Conservation (phyloP, 2,329 filamentous ascomycete species). For the Clarireedia monteithiana region DNA sequence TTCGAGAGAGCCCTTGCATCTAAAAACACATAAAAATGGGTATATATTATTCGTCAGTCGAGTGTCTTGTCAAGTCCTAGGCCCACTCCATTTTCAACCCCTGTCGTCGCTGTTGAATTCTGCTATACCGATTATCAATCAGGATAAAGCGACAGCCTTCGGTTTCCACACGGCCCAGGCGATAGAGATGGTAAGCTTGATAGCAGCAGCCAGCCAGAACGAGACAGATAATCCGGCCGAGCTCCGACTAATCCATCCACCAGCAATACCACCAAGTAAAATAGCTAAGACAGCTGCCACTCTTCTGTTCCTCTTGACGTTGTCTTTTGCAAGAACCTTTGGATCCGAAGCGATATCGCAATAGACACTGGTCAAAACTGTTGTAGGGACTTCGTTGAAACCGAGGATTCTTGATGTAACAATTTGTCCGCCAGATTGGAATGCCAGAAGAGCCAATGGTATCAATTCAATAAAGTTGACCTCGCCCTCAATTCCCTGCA, state of each 20-base stretch:
- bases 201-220: conserved; percentile 34
- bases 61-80: too few relatives aligned
- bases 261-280: conserved; percentile 45
- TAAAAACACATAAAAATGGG: too few relatives aligned
- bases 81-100: too few relatives aligned
- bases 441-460: conserved; percentile 43
- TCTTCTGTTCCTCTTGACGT: conserved; percentile 46
- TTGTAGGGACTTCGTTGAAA: conserved; percentile 65
- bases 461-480: conserved; percentile 37
- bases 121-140: not conserved
- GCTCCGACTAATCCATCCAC: conserved; percentile 47
- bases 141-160: conserved; percentile 9
- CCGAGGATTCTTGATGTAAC: conserved; percentile 64
- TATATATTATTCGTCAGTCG: too few relatives aligned
- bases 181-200: conserved; percentile 49
- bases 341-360: conserved; percentile 70
- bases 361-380: conserved; percentile 75
- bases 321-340: conserved; percentile 37
- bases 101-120: too few relatives aligned
- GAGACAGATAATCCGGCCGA: conserved; percentile 42
- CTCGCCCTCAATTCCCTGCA: conserved; percentile 22
- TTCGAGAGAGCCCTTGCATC: too few relatives aligned
- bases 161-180: conserved; percentile 54
- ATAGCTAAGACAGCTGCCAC: conserved; percentile 42
- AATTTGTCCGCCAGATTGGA: conserved; percentile 72